Percentiles rank a stretch among this genome's conserved stretches.
Evolutionary conservation across 495 filamentous ascomycete species (phyloP).

Genomic region (Penicillium tannophilum): DNA sequence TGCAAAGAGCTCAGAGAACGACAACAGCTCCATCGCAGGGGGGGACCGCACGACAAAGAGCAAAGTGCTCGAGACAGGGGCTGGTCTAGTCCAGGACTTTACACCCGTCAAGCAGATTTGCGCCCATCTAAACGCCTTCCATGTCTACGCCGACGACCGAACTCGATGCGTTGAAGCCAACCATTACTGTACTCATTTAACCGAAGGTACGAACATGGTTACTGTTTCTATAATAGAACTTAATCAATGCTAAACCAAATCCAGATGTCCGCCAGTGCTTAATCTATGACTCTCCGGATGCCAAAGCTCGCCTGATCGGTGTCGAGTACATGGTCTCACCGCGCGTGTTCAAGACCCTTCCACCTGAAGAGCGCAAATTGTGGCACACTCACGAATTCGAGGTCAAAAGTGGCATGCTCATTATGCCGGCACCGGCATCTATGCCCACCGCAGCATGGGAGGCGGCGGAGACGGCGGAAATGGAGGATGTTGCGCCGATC

Average conservation of each 20-base stretch:
- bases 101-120: conserved; percentile 75
- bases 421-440: conserved; percentile 70
- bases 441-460: conserved; percentile 68
- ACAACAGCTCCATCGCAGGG: conserved; percentile 48
- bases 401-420: conserved; percentile 82
- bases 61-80: conserved; percentile 66
- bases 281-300: conserved; percentile 50
- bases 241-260: neutral
- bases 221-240: neutral
- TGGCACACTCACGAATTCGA: conserved; percentile 88
- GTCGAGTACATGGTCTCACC: conserved; percentile 92
- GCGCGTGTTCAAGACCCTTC: conserved; percentile 65
- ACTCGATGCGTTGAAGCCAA: conserved; percentile 72
- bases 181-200: conserved; percentile 84
- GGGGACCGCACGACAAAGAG: conserved; percentile 47
- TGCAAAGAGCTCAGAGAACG: neutral
- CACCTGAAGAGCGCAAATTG: conserved; percentile 64
- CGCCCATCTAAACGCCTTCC: conserved; percentile 63
- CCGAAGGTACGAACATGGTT: conserved; percentile 31
- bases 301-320: conserved; percentile 75
- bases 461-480: conserved; percentile 73
- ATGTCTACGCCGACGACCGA: conserved; percentile 73
- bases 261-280: conserved; percentile 77
- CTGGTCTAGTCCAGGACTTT: conserved; percentile 66
- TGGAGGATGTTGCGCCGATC: conserved; percentile 68